These are phyloP conservation scores for Mortierella polycephala DNA, from an alignment of 371 early-diverging fungal species.

Conservation along the genomic window DNA sequence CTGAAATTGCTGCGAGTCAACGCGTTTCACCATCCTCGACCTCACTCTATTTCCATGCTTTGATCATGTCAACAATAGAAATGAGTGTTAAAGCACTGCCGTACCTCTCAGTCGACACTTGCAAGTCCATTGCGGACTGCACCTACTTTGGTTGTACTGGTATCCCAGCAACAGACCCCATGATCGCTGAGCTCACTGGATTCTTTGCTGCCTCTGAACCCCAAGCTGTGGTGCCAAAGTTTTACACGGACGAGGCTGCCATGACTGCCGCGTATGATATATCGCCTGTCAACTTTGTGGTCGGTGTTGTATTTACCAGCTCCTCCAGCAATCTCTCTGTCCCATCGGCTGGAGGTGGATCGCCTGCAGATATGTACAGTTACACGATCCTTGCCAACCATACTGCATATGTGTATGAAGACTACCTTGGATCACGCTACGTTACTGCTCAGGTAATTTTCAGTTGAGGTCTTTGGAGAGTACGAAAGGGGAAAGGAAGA, in stretches of 20 bases:
- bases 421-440: slow-evolving; percentile 38
- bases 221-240: slow-evolving; percentile 29
- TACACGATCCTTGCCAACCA: slow-evolving; percentile 56
- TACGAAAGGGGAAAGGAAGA: too few relatives aligned
- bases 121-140: slow-evolving; percentile 47
- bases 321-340: slow-evolving; percentile 37
- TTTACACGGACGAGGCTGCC: slow-evolving; percentile 37
- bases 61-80: slow-evolving; percentile 10
- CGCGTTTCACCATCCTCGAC: too few relatives aligned
- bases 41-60: not conserved
- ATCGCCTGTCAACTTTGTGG: slow-evolving; percentile 53
- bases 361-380: slow-evolving; percentile 10
- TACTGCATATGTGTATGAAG: slow-evolving; percentile 22
- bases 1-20: not conserved
- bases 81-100: slow-evolving; percentile 47
- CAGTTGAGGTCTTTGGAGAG: not conserved
- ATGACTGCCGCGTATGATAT: slow-evolving; percentile 43
- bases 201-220: slow-evolving; percentile 56
- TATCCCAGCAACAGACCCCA: slow-evolving; percentile 39
- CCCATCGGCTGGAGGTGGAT: slow-evolving; percentile 11
- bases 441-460: slow-evolving; percentile 49
- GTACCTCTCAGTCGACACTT: slow-evolving; percentile 46
- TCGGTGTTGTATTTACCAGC: slow-evolving; percentile 53
- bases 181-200: slow-evolving; percentile 41
- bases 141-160: slow-evolving; percentile 57